Base-by-base conservation (phyloP, 257 asterid genomes). In the Plantago major region DNA sequence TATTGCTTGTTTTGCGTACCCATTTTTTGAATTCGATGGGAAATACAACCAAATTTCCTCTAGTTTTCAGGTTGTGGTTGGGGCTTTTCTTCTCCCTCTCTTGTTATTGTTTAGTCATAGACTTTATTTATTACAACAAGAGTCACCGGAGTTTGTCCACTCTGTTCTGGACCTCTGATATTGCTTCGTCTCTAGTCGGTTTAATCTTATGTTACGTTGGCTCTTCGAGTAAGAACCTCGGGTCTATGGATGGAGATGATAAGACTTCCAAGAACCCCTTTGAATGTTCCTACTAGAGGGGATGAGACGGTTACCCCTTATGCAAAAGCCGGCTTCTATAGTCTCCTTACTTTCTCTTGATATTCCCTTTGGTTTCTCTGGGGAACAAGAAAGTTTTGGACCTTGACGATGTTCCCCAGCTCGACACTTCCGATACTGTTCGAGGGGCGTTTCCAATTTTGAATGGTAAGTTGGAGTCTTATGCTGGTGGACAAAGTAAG, bases 321-420 rank as follows among this genome's bases (percentile, higher is more conserved):
- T 52, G 82, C 81, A 7, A 74, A 13, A 28, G 94, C 95, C 55
- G 81, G 76, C 49, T 4, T 82, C n/a, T 76, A 73, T 42, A 85
- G 92, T 50, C 71, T 79, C 46, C 79, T 91, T 48, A 71, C 85
- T 51, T 92, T 88, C 81, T 77, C 95, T 22, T 92, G 97, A 76
- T 86, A 72, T 33, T 78, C 46, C 81, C 95, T 57, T 71, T 92
- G 51, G 68, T 92, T 53, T 73, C 95, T 49, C 74, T 64, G 43
- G 97, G 98, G 43, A 66, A 71, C 75, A 86, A 69, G 68, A 92
- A 72, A 71, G 65, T 82, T 0, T 60, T 92, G 75, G 77, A 86
- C 95, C 90, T 88, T 11, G 86, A 89, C 82, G 98, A 92, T 78
- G 84, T 89, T 58, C 98, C 98, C 78, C 95, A 89, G 74, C 88